A percentile compares a stretch with the other conserved stretches of the same genome.
Conservation (phyloP, 345 rosid genomes). For the Cardamine chenopodiifolia region DNA sequence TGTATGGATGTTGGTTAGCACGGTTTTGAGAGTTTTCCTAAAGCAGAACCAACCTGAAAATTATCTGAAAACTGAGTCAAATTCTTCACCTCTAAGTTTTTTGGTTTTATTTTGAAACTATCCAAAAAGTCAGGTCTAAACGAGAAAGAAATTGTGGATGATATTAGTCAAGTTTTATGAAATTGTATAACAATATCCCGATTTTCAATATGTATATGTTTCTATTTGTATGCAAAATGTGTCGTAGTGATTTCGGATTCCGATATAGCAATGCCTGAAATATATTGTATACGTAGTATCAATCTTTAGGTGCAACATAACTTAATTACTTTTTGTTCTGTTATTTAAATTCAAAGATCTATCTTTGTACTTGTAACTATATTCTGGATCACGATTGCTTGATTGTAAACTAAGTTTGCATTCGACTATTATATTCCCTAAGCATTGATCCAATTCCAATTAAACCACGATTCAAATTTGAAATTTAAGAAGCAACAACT, state of each 20-base stretch:
- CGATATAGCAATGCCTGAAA: background rate
- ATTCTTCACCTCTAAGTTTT: background rate
- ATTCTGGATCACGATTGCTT: conserved; percentile 4
- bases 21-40: background rate
- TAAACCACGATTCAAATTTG: conserved; percentile 25
- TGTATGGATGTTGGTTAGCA: background rate
- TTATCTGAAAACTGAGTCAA: background rate
- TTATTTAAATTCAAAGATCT: background rate
- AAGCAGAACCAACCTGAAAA: background rate
- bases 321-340: background rate
- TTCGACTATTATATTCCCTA: background rate
- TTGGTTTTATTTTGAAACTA: background rate
- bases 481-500: conserved; percentile 10
- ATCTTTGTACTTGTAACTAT: background rate
- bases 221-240: background rate
- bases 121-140: background rate
- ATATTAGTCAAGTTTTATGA: background rate
- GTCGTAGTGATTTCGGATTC: background rate
- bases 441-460: background rate
- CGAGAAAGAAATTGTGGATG: background rate
- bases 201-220: background rate
- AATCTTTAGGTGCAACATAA: background rate
- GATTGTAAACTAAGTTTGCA: conserved; percentile 3
- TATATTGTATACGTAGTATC: background rate
- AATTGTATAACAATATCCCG: no score